Evolutionary conservation across 2,329 filamentous ascomycete species (phyloP), one percentile per base, ranked within the genome.

Genomic region (Fusarium equiseti): DNA sequence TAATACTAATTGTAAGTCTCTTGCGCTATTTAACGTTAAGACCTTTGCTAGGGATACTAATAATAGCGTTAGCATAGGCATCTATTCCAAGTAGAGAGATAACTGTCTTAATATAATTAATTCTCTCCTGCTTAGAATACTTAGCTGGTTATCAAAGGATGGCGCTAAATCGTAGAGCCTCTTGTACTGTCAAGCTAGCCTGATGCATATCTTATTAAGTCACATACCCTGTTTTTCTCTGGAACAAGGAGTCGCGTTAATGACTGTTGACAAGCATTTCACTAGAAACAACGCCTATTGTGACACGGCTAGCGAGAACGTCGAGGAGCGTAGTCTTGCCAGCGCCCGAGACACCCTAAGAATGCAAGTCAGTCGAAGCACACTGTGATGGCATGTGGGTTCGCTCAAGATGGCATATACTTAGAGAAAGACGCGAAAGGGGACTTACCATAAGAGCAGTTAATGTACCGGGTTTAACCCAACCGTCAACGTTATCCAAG

Each of bases 161-260:
- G 16, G 94, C 94, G 73, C 90, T 93, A 80, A 97, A 97, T 67
- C 88, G 88, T 22, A 97, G 84, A 11, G 93, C 92, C 80, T 97
- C 94, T 65, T 93, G 89, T 29, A 97, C 93, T 0, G 93, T 97
- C 0, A 90, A 89, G 0, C 92, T 95, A 16, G 89, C 84, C 29
- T 95, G 84, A 77, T 97, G 94, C 7, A 97, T 84, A 85, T 97
- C 94, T 76, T 96, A 92, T 78, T 97, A 93, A 77, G 96, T 92
- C 20, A 93, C 93, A 72, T 96, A 96, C 40, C 93, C 93, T 0
- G 92, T 95, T 81, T 94, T 94, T 61, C 93, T 89, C 78, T 95
- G 93, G 85, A 97, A 96, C 0, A 91, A 93, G 15, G 85, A 84
- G 70, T 95, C 92, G 32, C 91, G 88, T 32, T 87, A 88, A 31